phyloP scores from a whole-genome alignment of 495 filamentous ascomycete species.

The Talaromyces stipitatus region DNA sequence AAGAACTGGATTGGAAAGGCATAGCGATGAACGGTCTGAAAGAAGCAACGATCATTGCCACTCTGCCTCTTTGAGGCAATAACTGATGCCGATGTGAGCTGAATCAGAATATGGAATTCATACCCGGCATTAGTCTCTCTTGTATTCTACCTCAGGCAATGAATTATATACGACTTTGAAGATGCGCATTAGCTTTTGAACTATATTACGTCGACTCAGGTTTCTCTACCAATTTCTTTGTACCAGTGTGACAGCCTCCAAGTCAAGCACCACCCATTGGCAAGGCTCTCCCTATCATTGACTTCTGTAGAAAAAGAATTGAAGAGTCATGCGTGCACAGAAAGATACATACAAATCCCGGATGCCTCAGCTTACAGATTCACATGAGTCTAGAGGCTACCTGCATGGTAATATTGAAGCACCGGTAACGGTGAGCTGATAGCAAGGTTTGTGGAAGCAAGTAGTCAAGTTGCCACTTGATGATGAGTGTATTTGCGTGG shows the following conservation, averaged over 20 bases:
- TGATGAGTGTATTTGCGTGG: not conserved
- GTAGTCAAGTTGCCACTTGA: not conserved
- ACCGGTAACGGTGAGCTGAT: not conserved
- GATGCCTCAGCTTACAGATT: not conserved
- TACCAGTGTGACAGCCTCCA: too few species aligned
- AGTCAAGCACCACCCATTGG: not conserved
- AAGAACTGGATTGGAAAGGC: not conserved
- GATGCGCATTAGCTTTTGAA: not conserved
- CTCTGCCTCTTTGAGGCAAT: not conserved
- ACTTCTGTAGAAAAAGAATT: not conserved
- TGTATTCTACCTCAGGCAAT: not conserved
- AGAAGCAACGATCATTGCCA: not conserved
- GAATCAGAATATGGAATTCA: not conserved
- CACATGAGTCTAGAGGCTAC: not conserved
- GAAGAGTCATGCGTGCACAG: too few species aligned
- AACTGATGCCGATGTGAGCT: not conserved
- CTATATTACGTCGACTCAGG: not conserved
- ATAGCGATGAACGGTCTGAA: not conserved
- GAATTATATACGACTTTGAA: not conserved
- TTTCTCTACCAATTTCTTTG: too few species aligned
- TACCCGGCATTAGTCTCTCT: not conserved
- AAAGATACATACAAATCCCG: not conserved
- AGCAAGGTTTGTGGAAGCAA: not conserved
- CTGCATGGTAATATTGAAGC: not conserved
- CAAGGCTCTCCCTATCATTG: not conserved